Evolutionary conservation across 345 rosid species (phyloP).

Genomic region (Syzygium oleosum): DNA sequence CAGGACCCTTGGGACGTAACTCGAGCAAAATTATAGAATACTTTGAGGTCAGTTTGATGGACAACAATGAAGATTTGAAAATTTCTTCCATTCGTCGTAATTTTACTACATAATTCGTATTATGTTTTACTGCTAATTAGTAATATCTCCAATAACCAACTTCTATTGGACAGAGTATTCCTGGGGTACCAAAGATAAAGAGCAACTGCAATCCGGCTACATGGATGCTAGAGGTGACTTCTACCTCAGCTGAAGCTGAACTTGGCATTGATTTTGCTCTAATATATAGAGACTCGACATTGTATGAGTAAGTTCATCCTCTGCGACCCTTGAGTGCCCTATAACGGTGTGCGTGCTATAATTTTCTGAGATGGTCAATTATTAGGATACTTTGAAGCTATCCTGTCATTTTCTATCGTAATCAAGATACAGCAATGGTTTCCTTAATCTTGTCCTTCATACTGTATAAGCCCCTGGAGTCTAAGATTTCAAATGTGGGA

Average conservation of each 20-base stretch:
- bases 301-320: constrained; percentile 37
- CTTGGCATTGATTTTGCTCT: constrained; percentile 50
- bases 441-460: neutral
- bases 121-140: neutral
- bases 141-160: neutral
- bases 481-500: neutral
- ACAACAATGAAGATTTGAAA: neutral
- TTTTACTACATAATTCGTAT: neutral
- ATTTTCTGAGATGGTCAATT: neutral
- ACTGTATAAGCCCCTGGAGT: neutral
- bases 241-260: constrained; percentile 44
- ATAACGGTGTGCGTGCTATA: neutral
- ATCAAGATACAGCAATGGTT: neutral
- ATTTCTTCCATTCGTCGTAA: neutral
- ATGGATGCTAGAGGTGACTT: constrained; percentile 74
- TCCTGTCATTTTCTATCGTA: neutral
- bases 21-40: constrained; percentile 50
- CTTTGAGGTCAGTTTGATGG: constrained; percentile 45
- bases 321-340: neutral
- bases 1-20: constrained; percentile 52
- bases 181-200: constrained; percentile 52
- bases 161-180: constrained; percentile 25
- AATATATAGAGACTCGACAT: constrained; percentile 34
- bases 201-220: constrained; percentile 72
- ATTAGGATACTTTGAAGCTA: neutral